These are phyloP conservation scores for Phaeosphaeriaceae sp. DNA, from an alignment of 2,329 filamentous ascomycete genomes.

Conservation along the genomic window DNA sequence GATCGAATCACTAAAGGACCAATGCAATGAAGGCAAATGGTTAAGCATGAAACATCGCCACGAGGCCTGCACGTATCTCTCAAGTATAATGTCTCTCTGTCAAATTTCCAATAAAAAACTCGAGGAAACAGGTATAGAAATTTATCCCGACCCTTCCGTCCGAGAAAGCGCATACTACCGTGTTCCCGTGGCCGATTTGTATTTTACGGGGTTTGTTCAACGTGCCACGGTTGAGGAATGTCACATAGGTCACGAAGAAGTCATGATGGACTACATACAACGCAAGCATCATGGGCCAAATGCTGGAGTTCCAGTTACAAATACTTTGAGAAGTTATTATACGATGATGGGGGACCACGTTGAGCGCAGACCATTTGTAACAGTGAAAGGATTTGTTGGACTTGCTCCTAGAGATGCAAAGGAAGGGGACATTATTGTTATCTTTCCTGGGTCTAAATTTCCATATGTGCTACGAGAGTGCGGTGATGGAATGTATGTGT, in stretches of 20 bases:
- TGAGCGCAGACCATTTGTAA: conserved; percentile 3
- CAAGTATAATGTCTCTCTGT: background rate
- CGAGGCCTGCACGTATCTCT: background rate
- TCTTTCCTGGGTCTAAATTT: conserved; percentile 4
- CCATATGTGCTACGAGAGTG: conserved; percentile 3
- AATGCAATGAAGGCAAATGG: conserved; percentile 1
- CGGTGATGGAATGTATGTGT: conserved; percentile 2
- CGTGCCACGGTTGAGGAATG: background rate
- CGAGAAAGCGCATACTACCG: background rate
- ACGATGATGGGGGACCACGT: background rate
- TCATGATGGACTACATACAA: background rate
- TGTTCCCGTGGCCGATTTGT: background rate
- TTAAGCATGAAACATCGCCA: background rate
- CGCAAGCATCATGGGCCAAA: background rate
- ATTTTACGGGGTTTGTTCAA: background rate
- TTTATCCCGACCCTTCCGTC: background rate
- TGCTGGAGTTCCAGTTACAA: background rate
- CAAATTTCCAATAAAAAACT: background rate
- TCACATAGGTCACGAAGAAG: background rate
- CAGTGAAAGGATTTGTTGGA: conserved; percentile 6
- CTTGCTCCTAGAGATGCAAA: conserved; percentile 1
- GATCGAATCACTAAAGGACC: background rate
- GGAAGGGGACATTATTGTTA: conserved; percentile 3
- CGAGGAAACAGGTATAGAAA: background rate
- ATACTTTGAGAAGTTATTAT: background rate